Conservation (phyloP, 2,329 filamentous ascomycete species). For the Shiraia sp. region DNA sequence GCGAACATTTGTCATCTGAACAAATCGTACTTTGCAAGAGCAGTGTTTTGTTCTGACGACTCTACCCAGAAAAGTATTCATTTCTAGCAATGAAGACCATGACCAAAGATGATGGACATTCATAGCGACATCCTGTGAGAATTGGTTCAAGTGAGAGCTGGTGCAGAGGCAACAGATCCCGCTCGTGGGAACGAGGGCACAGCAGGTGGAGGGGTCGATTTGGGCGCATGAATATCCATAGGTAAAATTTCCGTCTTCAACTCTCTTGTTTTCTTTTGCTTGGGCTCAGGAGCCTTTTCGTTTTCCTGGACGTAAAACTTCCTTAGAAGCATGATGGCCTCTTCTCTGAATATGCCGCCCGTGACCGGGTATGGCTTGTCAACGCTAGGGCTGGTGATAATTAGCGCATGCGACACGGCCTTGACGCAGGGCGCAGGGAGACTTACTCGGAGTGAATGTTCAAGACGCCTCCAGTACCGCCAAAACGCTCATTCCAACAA, state of each 20-base stretch:
- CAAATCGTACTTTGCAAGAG: no score
- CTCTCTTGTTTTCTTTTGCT: constrained; percentile 66
- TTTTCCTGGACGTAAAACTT: constrained; percentile 99
- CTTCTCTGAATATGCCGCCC: constrained; percentile 85
- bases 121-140: no score
- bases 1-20: no score
- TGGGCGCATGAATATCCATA: constrained; percentile 47
- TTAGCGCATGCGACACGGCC: constrained; percentile 13
- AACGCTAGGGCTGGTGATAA: constrained; percentile 60
- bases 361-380: constrained; percentile 81
- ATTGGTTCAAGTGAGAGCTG: no score
- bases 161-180: neutral
- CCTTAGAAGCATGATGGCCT: constrained; percentile 88
- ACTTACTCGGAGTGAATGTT: constrained; percentile 74
- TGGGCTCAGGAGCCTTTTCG: constrained; percentile 72
- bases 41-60: no score
- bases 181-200: constrained; percentile 5
- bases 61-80: no score
- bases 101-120: neutral
- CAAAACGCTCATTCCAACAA: constrained; percentile 94
- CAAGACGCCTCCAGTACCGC: constrained; percentile 91
- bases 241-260: constrained; percentile 63
- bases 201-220: constrained; percentile 29
- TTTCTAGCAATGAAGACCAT: no score
- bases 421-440: neutral